These are phyloP conservation scores for Coemansia sp. DNA, from an alignment of 192 early-diverging fungal species.

Conservation along the genomic window DNA sequence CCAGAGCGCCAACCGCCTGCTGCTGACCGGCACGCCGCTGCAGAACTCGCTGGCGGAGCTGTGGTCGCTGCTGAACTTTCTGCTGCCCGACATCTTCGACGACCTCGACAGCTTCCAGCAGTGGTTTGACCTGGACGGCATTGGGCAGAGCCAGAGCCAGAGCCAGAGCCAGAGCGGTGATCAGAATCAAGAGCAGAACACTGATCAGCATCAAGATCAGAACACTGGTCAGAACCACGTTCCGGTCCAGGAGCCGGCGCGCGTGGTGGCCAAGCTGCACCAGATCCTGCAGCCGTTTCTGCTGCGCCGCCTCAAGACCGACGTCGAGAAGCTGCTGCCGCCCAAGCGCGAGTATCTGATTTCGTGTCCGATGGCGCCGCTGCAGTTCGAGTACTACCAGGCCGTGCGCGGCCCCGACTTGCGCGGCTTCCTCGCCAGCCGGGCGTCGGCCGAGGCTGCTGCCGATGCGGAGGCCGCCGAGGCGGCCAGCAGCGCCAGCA, in stretches of 20 bases:
- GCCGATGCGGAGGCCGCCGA: background rate
- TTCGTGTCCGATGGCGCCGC: constrained; percentile 69
- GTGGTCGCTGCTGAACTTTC: constrained; percentile 94
- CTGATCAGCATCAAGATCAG: constrained; percentile 10
- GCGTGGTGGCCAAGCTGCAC: constrained; percentile 80
- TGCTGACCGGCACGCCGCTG: constrained; percentile 93
- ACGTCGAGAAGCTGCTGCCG: constrained; percentile 85
- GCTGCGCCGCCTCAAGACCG: constrained; percentile 62
- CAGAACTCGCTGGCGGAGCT: constrained; percentile 92
- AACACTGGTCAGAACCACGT: constrained; percentile 56
- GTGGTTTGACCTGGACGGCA: constrained; percentile 82
- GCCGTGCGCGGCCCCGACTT: constrained; percentile 63
- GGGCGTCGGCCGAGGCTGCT: background rate
- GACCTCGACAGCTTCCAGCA: constrained; percentile 81
- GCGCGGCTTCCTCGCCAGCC: constrained; percentile 58
- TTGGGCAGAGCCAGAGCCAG: constrained; percentile 61
- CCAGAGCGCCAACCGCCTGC: constrained; percentile 79
- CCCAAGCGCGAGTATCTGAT: constrained; percentile 89
- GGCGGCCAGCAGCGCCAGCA: background rate
- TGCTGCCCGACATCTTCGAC: constrained; percentile 94
- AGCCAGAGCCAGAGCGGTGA: constrained; percentile 25
- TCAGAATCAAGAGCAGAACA: constrained; percentile 6
- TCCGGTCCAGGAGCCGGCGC: constrained; percentile 43
- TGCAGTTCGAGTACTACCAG: constrained; percentile 74
- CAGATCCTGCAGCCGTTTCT: constrained; percentile 78